phyloP scores from a whole-genome alignment of 2,329 filamentous ascomycete genomes.

The Graphilbum fragrans region DNA sequence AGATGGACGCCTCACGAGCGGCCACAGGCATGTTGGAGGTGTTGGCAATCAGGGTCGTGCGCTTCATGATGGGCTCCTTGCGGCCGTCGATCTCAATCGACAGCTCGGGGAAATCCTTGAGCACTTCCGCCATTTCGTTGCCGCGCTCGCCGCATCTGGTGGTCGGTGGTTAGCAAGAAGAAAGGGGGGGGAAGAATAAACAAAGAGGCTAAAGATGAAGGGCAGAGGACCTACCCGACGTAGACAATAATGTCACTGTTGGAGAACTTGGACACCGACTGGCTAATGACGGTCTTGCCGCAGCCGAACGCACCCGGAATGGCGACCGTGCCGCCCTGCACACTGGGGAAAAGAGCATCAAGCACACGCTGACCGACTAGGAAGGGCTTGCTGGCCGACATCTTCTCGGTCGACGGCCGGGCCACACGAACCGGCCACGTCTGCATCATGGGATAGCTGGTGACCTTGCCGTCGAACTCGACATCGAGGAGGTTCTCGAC shows the following conservation, averaged over 20 bases:
- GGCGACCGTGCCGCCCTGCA: conserved; percentile 93
- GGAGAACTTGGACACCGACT: conserved; percentile 98
- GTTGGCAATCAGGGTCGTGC: conserved; percentile 95
- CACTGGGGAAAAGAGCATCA: conserved; percentile 90
- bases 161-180: not conserved
- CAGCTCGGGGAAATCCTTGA: conserved; percentile 99
- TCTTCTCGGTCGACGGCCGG: conserved; percentile 82
- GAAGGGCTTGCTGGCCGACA: conserved; percentile 79
- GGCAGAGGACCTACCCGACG: conserved; percentile 44
- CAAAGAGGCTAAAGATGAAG: not conserved
- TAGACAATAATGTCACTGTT: conserved; percentile 99
- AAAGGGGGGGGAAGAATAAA: not conserved
- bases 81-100: conserved; percentile 89
- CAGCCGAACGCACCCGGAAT: conserved; percentile 98
- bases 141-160: conserved; percentile 57
- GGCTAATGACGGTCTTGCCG: conserved; percentile 97
- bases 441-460: conserved; percentile 96
- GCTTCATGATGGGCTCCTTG: conserved; percentile 99
- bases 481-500: conserved; percentile 89
- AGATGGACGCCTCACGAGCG: conserved; percentile 95
- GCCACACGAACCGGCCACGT: conserved; percentile 96
- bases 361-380: conserved; percentile 94
- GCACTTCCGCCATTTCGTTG: conserved; percentile 98
- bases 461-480: conserved; percentile 94
- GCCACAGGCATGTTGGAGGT: conserved; percentile 99